These are phyloP conservation scores for Pythium phragmitis DNA, from an alignment of 352 stramenopile genomes.

Conservation along the genomic window DNA sequence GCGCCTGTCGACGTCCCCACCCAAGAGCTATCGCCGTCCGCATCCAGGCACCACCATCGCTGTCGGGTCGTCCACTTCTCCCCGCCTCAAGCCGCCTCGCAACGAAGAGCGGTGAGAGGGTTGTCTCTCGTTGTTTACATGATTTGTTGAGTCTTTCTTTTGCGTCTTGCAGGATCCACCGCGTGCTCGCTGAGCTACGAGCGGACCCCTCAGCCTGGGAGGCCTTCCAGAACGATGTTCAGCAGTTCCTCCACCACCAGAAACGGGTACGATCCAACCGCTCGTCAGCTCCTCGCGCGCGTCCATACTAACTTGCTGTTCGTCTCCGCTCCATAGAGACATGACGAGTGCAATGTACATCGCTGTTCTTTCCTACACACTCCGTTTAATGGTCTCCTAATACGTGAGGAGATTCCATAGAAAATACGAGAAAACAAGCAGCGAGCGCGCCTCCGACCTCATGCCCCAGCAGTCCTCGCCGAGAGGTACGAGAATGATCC, in stretches of 20 bases:
- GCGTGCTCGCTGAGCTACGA: slow-evolving; percentile 55
- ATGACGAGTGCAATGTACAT: slow-evolving; percentile 34
- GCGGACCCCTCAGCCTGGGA: slow-evolving; percentile 53
- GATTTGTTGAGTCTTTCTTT: background rate
- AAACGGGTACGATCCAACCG: slow-evolving; percentile 29
- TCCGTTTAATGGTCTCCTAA: background rate
- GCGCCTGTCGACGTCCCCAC: background rate
- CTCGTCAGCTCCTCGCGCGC: background rate
- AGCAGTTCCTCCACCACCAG: slow-evolving; percentile 43
- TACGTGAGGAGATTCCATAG: slow-evolving; percentile 19
- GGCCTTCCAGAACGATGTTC: slow-evolving; percentile 51
- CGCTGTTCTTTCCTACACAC: background rate
- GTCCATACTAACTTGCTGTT: background rate
- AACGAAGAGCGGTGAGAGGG: slow-evolving; percentile 30
- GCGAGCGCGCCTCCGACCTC: slow-evolving; percentile 27
- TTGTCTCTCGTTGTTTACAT: background rate
- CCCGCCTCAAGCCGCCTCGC: slow-evolving; percentile 23
- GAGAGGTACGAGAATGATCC: slow-evolving; percentile 20
- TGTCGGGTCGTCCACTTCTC: slow-evolving; percentile 14
- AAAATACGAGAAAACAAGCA: slow-evolving; percentile 69
- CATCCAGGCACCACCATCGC: slow-evolving; percentile 10
- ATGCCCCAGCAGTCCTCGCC: slow-evolving; percentile 17
- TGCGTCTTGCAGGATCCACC: slow-evolving; percentile 38
- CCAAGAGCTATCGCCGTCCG: background rate
- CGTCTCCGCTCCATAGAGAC: slow-evolving; percentile 25